These are phyloP conservation scores for Zhuliangozyma parablackwelliae DNA, from an alignment of 1,139 yeast genomes.

Conservation along the genomic window DNA sequence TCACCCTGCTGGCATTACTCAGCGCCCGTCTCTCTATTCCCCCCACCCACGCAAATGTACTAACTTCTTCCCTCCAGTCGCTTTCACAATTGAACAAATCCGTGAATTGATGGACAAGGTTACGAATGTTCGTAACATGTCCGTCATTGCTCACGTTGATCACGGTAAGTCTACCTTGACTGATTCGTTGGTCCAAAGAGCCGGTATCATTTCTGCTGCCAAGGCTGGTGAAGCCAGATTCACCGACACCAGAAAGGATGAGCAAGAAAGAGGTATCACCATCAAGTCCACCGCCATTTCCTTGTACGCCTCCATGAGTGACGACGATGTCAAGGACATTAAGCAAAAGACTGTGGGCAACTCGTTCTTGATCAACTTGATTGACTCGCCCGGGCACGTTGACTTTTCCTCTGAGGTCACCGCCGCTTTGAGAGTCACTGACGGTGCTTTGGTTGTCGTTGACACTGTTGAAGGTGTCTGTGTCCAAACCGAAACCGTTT, in stretches of 20 bases:
- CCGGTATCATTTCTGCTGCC: conserved; percentile 99
- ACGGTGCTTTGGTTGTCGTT: conserved; percentile 99
- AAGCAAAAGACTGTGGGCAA: conserved; percentile 92
- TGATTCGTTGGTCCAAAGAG: conserved; percentile 97
- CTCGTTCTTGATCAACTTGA: conserved; percentile 95
- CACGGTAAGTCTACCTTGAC: conserved; percentile 99
- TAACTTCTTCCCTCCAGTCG: conserved; percentile 35
- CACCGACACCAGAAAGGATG: conserved; percentile 99
- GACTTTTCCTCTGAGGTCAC: conserved; percentile 99
- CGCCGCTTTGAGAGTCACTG: conserved; percentile 99
- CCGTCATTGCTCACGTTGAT: conserved; percentile 99
- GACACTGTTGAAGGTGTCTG: conserved; percentile 99
- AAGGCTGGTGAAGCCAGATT: conserved; percentile 99
- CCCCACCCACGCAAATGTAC: background rate
- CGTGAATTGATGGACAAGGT: conserved; percentile 99
- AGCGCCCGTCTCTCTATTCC: background rate
- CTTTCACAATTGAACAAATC: conserved; percentile 87
- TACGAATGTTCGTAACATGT: conserved; percentile 99
- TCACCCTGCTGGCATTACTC: background rate
- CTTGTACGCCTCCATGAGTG: conserved; percentile 83
- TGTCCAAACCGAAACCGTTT: conserved; percentile 99
- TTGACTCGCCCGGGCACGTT: conserved; percentile 99
- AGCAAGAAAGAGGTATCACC: conserved; percentile 99
- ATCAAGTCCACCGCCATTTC: conserved; percentile 99
- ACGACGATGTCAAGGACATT: conserved; percentile 92